phyloP scores from a whole-genome alignment of 2,329 filamentous ascomycete species.

The Hirsutella thompsonii region DNA sequence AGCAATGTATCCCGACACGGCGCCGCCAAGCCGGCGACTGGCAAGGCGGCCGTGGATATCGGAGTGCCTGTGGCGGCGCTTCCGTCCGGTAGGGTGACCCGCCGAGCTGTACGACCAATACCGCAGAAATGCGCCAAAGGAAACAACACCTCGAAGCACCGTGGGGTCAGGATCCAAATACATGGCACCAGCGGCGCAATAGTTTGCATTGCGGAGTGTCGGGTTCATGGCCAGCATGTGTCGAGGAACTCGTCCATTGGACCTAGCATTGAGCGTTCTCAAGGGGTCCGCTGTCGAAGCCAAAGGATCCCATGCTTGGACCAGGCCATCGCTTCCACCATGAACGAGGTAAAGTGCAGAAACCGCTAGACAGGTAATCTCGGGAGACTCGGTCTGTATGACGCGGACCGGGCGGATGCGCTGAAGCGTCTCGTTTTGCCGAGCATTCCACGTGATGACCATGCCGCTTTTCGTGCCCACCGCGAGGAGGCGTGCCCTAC shows the following conservation, averaged over 20 bases:
- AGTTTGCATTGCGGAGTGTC: constrained; percentile 55
- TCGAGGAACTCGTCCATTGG: constrained; percentile 70
- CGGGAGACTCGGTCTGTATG: constrained; percentile 82
- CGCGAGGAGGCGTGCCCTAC: constrained; percentile 68
- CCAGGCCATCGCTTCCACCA: constrained; percentile 86
- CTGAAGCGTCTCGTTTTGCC: constrained; percentile 37
- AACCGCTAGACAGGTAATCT: constrained; percentile 70
- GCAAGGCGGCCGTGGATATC: constrained; percentile 39
- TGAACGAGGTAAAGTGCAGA: constrained; percentile 83
- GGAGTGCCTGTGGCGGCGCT: constrained; percentile 63
- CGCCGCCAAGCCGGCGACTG: constrained; percentile 46
- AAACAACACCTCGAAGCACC: constrained; percentile 71
- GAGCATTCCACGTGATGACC: constrained; percentile 77
- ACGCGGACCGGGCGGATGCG: constrained; percentile 58
- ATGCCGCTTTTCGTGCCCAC: constrained; percentile 66
- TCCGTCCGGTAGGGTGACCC: constrained; percentile 61
- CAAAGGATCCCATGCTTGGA: constrained; percentile 94
- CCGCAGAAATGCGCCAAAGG: constrained; percentile 73
- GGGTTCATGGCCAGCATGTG: constrained; percentile 43
- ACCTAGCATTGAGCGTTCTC: constrained; percentile 75
- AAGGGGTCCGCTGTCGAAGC: constrained; percentile 68
- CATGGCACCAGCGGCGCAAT: constrained; percentile 73
- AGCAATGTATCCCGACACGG: constrained; percentile 69
- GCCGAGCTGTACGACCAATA: constrained; percentile 92
- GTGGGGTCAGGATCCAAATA: constrained; percentile 80